phyloP scores from a whole-genome alignment of 1,284 basidiomycete species.

The Rhodotorula sp. region DNA sequence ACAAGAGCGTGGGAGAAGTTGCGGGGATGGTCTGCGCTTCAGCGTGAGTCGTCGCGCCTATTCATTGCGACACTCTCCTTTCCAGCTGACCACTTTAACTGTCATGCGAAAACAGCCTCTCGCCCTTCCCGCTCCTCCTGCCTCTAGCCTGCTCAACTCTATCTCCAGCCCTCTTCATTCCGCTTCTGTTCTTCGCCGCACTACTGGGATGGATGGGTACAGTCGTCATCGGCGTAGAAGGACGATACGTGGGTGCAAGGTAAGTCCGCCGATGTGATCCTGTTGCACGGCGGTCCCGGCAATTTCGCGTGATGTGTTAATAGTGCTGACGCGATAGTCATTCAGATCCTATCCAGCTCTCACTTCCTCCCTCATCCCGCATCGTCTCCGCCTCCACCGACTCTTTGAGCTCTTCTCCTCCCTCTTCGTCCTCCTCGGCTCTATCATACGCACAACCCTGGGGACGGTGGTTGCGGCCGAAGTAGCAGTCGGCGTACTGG shows the following conservation, averaged over 20 bases:
- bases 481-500: slow-evolving; percentile 37
- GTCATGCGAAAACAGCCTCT: slow-evolving; percentile 7
- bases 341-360: slow-evolving; percentile 42
- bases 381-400: slow-evolving; percentile 36
- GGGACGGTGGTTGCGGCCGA: slow-evolving; percentile 29
- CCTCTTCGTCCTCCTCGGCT: slow-evolving; percentile 20
- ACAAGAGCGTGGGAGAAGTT: slow-evolving; percentile 25
- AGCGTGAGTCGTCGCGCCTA: slow-evolving; percentile 14
- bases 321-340: too few species aligned
- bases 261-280: neutral
- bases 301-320: too few species aligned
- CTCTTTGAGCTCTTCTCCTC: slow-evolving; percentile 36
- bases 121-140: slow-evolving; percentile 42
- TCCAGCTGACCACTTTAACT: neutral
- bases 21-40: slow-evolving; percentile 27
- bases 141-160: slow-evolving; percentile 43
- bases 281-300: too few species aligned
- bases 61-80: neutral
- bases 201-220: slow-evolving; percentile 43
- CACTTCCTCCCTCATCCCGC: slow-evolving; percentile 44
- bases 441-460: slow-evolving; percentile 23
- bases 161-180: slow-evolving; percentile 42
- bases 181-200: slow-evolving; percentile 40
- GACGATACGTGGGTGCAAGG: slow-evolving; percentile 45
- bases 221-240: slow-evolving; percentile 42